Base-by-base conservation (phyloP, 441 rosid genomes). In the Corymbia citriodora region DNA sequence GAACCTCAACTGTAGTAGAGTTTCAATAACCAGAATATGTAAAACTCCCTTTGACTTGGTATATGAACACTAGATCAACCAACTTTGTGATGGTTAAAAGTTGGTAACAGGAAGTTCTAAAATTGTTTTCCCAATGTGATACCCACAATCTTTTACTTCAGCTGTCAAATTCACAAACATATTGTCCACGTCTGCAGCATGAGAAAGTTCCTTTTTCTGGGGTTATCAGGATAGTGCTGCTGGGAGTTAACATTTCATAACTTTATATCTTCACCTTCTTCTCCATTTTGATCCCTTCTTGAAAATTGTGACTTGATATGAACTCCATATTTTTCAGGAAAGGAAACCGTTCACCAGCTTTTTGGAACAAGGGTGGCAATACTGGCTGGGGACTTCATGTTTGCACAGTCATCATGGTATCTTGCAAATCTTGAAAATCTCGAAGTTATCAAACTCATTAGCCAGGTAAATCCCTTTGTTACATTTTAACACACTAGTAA, bases 351-450 rank as follows among this genome's bases (percentile, higher is more conserved):
- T 92, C 99, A 98, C 91, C 96, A 98, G 91, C 91, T 95, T 14
- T 97, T 93, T 4, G 99, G 99, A 65, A 96, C 98, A 31, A 96
- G 99, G 93, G 96, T 98, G 53, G 99, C 99, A 12, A 95, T 97
- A 83, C 92, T 98, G 91, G 99, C 99, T 19, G 99, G 99, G 91
- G 99, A 98, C 89, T 98, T 96, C 92, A 96, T 96, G 99, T 98
- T 97, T 93, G 99, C 98, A 94, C 99, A 98, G 93, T 96, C 99
- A 3, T 98, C 99, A 12, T 97, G 99, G 99, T 96, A 96, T 93
- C 95, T 98, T 6, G 99, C 99, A 45, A 98, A 97, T 92, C 98
- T 98, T 31, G 99, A 96, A 93, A 98, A 96, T 91, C 93, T 98
- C 21, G 95, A 97, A 93, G 98, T 96, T 92, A 98, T 97, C 93